These are phyloP conservation scores for Saturnispora quitensis DNA, from an alignment of 805 yeast genomes.

Conservation along the genomic window DNA sequence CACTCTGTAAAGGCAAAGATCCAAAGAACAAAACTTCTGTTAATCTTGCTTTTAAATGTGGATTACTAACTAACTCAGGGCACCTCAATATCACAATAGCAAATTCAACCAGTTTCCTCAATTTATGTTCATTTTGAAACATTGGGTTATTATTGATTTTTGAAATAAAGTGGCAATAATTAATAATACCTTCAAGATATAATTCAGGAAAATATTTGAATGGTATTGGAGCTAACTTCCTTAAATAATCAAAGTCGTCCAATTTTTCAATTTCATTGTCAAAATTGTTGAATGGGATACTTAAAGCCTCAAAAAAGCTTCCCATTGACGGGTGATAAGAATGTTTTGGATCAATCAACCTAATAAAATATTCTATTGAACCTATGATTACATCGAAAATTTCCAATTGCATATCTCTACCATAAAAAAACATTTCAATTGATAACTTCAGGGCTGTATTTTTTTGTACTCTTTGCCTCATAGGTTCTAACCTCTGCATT, in stretches of 20 bases:
- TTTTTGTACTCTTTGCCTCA: conserved; percentile 28
- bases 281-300: conserved; percentile 49
- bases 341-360: conserved; percentile 67
- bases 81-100: conserved; percentile 69
- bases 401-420: conserved; percentile 50
- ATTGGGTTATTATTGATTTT: conserved; percentile 50
- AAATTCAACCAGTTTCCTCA: conserved; percentile 57
- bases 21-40: conserved; percentile 78
- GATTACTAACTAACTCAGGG: conserved; percentile 80
- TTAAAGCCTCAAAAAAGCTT: conserved; percentile 22
- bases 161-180: conserved; percentile 56
- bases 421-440: conserved; percentile 51
- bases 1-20: conserved; percentile 39
- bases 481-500: conserved; percentile 21
- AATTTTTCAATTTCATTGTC: conserved; percentile 58
- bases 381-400: conserved; percentile 74
- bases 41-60: conserved; percentile 80
- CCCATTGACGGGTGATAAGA: conserved; percentile 39
- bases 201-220: conserved; percentile 84
- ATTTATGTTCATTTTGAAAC: conserved; percentile 40
- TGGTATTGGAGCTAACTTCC: conserved; percentile 58
- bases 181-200: conserved; percentile 71
- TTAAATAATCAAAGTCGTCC: conserved; percentile 65
- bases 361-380: conserved; percentile 58
- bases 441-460: conserved; percentile 44